Evolutionary conservation across 2,329 filamentous ascomycete species (phyloP), one percentile per base, ranked within the genome.

Genomic region (Monilinia fructigena): DNA sequence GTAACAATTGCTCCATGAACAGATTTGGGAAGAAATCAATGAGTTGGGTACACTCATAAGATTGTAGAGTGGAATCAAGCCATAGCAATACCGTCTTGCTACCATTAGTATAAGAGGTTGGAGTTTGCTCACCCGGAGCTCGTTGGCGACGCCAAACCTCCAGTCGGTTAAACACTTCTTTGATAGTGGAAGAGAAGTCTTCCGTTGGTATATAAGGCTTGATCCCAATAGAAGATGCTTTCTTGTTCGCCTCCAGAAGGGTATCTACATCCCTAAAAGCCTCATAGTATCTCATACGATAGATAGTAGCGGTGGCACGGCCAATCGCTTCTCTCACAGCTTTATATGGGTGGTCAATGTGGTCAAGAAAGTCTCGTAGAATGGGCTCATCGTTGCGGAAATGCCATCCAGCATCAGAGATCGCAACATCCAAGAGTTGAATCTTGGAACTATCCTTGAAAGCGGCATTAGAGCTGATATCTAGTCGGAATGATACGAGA

Each of bases 361-460:
- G 95, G 31, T 85, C 83, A 68, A 99, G 82, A 79, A 98, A 97
- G 77, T 99, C 88, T 45, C 96, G 83, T 8, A 97, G 81, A 61
- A 99, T 94, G 0, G 93, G 93, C 78, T 92, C 87, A 72, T 96
- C 92, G 14, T 92, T 82, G 69, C 92, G 92, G 82, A 97, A 99
- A 77, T 99, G 95, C 95, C 96, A 99, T 1, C 95, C 95, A 47
- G 89, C 86, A 73, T 97, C 93, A 55, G 88, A 88, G 67, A 99
- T 90, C 69, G 91, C 86, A 71, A 96, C 92, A 72, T 97, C 92
- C 23, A 99, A 82, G 40, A 99, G 81, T 71, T 95, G 89, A 20
- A 99, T 92, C 80, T 98, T 97, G 38, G 94, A 96, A 65, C 94
- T 97, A 77, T 99, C 96, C 77, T 99, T 99, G 84, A 99, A 99